Evolutionary conservation across 129 eudicot species (phyloP), one percentile per base, ranked within the genome.

Genomic region (Flaveria brownii): DNA sequence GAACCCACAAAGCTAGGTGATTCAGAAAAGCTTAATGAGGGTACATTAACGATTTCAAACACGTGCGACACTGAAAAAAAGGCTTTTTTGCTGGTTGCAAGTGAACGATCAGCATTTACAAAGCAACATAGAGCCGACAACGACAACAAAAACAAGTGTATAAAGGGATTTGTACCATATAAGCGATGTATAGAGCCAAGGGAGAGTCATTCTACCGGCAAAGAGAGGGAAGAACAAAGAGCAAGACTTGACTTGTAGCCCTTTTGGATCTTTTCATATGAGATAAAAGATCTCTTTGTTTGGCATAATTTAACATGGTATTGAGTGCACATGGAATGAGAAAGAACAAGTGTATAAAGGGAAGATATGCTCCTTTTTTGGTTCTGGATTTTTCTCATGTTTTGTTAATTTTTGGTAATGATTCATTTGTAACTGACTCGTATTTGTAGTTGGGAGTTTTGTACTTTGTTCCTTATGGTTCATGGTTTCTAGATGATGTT

Each of bases 111-210:
- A 6, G 79, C 79, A 14, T 85, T 86, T 26, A 57, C 41, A 0
- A 75, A 62, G 77, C 76, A 75, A 59, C 33, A 66, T 55, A 83
- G 83, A 62, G 69, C 65, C 2, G 75, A 68, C 6, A 18, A 66
- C 6, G 42, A 46, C 16, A 86, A 70, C 75, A 91, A 77, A 26
- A 36, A 73, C 41, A 71, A 47, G 25, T 73, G 67, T 25, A 22
- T 30, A 63, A 77, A 77, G 74, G 85, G 89, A 17, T 90, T 90
- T 79, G 89, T 88, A 26, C 98, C 98, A 11, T 93, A 93, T 71
- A 92, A 90, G 79, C 86, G 92, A 66, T 88, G 95, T 75, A 74
- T 86, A 62, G 87, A 87, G 0, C 93, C 84, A 71, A 81, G 68
- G 64, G 85, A 82, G 52, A 70, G 14, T 62, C 8, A 86, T 45